Base-by-base conservation (phyloP, 305 asterid genomes). In the Withania somnifera region DNA sequence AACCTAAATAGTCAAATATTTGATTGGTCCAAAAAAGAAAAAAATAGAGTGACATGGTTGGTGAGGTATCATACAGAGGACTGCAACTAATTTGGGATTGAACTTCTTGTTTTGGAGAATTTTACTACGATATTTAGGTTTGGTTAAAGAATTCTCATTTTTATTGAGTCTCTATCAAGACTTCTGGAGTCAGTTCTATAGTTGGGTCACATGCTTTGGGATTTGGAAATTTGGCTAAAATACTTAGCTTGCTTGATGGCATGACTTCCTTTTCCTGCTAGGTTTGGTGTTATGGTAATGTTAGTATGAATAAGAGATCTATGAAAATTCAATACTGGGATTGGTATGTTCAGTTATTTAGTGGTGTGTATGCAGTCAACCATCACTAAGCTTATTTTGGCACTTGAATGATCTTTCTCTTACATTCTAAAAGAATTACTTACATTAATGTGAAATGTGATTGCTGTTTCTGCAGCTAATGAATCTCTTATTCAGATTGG, bases 401-500 rank as follows among this genome's bases (percentile, higher is more conserved):
- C 42, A 53, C 42, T 47, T 73, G 4, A 7, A 45, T 42, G 58
- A 15, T 4, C 24, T 13, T 4, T 58, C 4, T 22, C 24, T 73
- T 73, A 26, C 8, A 73, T 73, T 42, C 26, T 47, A 15, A 7
- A 10, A 17, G 45, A 6, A 50, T 47, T 73, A 36, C 34, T 47
- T 73, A 36, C 34, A 0, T 52, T 75, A 2, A 75, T 69, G 52
- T 47, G 61, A 50, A 50, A 50, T 10, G n/a, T n/a, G 14, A 36
- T 68, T 68, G 26, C 14, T 75, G 47, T 50, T 50, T 75, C 61
- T 28, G 80, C 11, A 1, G 24, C 32, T 82, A 17, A 56, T 50
- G 56, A 15, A 24, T 24, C 15, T 53, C 30, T 63, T 22, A 3
- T 51, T 82, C 89, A 93, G 99, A 87, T 95, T 24, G 98, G 97